These are phyloP conservation scores for Zasmidium angulare DNA, from an alignment of 2,329 filamentous ascomycete species.

Conservation along the genomic window DNA sequence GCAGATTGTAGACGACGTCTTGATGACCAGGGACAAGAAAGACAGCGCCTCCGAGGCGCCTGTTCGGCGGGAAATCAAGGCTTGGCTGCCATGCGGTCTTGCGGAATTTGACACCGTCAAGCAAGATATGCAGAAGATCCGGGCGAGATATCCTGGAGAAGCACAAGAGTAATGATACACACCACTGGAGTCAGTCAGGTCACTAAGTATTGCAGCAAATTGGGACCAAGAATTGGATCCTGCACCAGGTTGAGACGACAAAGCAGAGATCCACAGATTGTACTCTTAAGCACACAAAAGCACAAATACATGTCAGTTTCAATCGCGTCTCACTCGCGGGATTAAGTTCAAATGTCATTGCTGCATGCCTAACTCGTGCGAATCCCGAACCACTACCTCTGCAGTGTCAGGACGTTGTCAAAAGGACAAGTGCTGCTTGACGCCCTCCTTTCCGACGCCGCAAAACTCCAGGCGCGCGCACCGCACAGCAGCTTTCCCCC, in stretches of 20 bases:
- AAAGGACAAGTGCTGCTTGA: neutral
- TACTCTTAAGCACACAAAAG: too few relatives aligned
- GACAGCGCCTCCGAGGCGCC: neutral
- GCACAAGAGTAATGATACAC: neutral
- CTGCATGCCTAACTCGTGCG: neutral
- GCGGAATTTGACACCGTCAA: slow-evolving; percentile 6
- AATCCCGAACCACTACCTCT: neutral
- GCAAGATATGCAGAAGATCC: slow-evolving; percentile 5
- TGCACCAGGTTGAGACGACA: too few relatives aligned
- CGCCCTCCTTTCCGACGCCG: neutral
- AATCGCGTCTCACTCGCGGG: too few relatives aligned
- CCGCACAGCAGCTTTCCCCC: neutral
- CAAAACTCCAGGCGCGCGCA: neutral
- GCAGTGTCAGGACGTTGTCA: neutral
- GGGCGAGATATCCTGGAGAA: neutral
- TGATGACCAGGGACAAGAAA: neutral
- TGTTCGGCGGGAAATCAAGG: neutral
- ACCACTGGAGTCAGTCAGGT: too few relatives aligned
- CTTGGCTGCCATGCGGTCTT: neutral
- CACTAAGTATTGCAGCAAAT: too few relatives aligned
- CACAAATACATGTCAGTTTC: too few relatives aligned
- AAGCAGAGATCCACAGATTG: too few relatives aligned
- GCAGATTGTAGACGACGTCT: neutral
- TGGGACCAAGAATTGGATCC: too few relatives aligned
- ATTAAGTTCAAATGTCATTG: neutral